Base-by-base conservation (phyloP, 208 protist genomes). In the Trypanosoma lewisi region DNA sequence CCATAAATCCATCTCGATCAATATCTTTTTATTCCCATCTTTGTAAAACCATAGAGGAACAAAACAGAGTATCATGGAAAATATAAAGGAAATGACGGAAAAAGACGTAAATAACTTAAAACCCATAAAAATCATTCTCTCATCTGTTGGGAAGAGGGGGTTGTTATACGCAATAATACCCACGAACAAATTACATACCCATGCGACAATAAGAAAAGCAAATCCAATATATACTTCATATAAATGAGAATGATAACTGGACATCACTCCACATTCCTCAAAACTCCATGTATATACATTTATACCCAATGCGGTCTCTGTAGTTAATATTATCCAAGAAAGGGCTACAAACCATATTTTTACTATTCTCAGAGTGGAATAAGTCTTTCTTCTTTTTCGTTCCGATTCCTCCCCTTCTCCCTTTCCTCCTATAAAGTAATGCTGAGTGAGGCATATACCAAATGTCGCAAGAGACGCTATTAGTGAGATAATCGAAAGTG, bases 1-100 rank as follows among this genome's bases (percentile, higher is more conserved):
- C 78, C 82, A 93, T 41, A 93, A 70, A 67, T 85, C 68, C 16
- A 89, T 73, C 19, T 93, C 80, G 9, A 64, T 84, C 30, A 76
- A 55, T 25, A 27, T 62, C 39, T 58, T 67, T 36, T 70, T 85
- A 19, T 37, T 60, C 42, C 52, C 67, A 65, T 83, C 53, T 73
- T 93, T 93, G 78, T 89, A 93, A 68, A 82, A 83, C 76, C 82
- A 93, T 63, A 88, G 82, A 9, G 82, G 50, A 52, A 87, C 79
- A 33, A 76, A 73, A 72, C 73, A 85, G n/a, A 70, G 31, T 14
- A 89, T 70, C 33, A 73, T 57, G 25, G 77, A 53, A 55, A 93
- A 82, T 30, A 89, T 64, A 51, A 93, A 78, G 25, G 67, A 63
- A 25, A 78, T 54, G 39, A 93, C 70, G 14, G 80, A 52, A 41